A percentile compares a stretch with the other conserved stretches of the same genome.
Evolutionary conservation across 2,329 filamentous ascomycete species (phyloP).

Genomic region (Fusarium praegraminearum): DNA sequence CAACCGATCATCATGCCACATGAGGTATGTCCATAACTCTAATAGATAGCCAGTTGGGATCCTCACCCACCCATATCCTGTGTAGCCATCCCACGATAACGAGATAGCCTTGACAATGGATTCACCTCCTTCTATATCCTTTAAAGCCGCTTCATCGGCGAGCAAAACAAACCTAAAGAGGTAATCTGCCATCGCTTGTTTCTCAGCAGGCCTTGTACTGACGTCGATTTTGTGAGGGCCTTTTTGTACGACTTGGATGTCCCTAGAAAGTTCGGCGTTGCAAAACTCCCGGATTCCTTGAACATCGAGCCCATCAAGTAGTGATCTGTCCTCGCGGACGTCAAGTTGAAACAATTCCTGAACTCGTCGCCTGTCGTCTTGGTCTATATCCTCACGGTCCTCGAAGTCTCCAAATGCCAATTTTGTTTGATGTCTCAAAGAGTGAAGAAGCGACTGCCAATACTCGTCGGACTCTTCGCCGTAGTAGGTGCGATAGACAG

Average conservation of each 20-base stretch:
- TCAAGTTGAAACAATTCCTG: not conserved
- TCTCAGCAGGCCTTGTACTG: not conserved
- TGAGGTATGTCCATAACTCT: not conserved
- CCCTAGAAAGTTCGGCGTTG: not conserved
- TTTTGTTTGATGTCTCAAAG: not conserved
- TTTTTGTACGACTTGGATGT: not conserved
- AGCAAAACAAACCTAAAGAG: not conserved
- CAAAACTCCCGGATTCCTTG: not conserved
- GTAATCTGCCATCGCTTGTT: not conserved
- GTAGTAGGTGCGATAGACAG: not conserved
- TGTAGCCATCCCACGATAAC: not conserved
- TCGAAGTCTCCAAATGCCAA: not conserved
- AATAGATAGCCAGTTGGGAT: constrained; percentile 27
- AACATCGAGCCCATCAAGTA: not conserved
- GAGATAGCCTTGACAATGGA: not conserved
- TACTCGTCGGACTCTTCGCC: not conserved
- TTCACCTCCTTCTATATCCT: not conserved
- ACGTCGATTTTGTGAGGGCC: not conserved
- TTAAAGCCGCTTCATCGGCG: not conserved
- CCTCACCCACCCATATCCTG: constrained; percentile 18
- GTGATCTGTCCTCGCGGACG: not conserved
- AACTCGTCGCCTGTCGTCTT: not conserved
- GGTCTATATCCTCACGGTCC: not conserved
- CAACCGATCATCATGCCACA: not conserved
- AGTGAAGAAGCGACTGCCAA: not conserved